These are phyloP conservation scores for Dichomitus squalens DNA, from an alignment of 1,284 basidiomycete species.

Conservation along the genomic window DNA sequence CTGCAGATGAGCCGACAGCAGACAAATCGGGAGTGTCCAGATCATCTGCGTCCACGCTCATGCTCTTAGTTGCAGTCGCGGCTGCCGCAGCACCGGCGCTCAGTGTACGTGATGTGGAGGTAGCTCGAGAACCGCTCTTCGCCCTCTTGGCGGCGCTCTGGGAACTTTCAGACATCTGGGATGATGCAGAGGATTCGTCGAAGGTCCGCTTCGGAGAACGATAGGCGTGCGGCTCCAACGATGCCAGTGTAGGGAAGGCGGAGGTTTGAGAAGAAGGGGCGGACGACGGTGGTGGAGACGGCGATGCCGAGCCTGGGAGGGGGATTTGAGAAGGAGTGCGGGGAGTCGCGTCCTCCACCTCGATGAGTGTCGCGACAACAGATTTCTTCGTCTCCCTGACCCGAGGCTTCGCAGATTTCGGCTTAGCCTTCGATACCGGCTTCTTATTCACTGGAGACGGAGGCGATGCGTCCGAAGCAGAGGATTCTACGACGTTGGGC, in stretches of 20 bases:
- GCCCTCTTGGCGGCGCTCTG: slow-evolving; percentile 48
- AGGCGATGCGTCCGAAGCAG: slow-evolving; percentile 30
- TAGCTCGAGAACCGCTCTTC: slow-evolving; percentile 32
- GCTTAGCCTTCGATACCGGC: slow-evolving; percentile 30
- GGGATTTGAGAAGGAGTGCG: slow-evolving; percentile 40
- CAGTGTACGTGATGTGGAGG: slow-evolving; percentile 20
- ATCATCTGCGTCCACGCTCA: slow-evolving; percentile 36
- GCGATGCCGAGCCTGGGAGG: slow-evolving; percentile 47
- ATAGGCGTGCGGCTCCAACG: slow-evolving; percentile 33
- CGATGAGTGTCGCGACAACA: slow-evolving; percentile 4
- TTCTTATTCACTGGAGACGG: slow-evolving; percentile 29
- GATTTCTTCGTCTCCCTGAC: slow-evolving; percentile 23
- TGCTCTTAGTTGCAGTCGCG: slow-evolving; percentile 6
- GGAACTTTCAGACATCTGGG: slow-evolving; percentile 39
- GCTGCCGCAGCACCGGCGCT: slow-evolving; percentile 15
- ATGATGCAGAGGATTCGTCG: slow-evolving; percentile 57
- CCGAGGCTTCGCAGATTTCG: slow-evolving; percentile 24
- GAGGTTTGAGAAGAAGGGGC: slow-evolving; percentile 31
- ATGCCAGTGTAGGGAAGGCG: slow-evolving; percentile 8
- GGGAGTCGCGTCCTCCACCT: slow-evolving; percentile 19
- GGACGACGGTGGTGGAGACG: slow-evolving; percentile 41
- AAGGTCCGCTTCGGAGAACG: slow-evolving; percentile 69
- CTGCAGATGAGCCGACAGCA: slow-evolving; percentile 42
- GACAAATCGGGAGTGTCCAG: slow-evolving; percentile 48
- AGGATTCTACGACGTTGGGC: slow-evolving; percentile 66